Evolutionary conservation across 306 rosid genomes (phyloP).

Genomic region (Quercus ilex): DNA sequence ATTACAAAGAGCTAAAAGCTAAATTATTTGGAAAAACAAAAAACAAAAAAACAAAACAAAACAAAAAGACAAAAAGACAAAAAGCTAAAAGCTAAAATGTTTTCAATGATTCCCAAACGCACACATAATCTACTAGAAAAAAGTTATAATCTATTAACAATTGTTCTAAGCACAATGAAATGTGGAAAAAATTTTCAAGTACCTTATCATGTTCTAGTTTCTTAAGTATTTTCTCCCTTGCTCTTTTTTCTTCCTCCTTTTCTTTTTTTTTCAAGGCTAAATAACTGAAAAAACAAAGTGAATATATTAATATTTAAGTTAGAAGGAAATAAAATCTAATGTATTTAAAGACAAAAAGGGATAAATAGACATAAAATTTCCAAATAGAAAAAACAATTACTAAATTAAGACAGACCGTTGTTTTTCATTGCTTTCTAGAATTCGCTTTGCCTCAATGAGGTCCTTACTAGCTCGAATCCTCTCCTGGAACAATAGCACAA

Average conservation of each 20-base stretch:
- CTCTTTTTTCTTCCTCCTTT: slow-evolving; percentile 75
- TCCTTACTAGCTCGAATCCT: slow-evolving; percentile 64
- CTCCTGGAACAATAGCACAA: slow-evolving; percentile 43
- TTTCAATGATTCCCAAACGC: too few relatives aligned
- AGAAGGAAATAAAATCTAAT: neutral
- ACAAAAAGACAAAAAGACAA: too few relatives aligned
- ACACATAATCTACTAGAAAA: neutral
- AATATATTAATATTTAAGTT: neutral
- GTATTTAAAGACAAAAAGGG: neutral
- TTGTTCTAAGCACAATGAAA: neutral
- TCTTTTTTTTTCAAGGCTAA: slow-evolving; percentile 47
- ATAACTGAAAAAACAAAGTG: slow-evolving; percentile 35
- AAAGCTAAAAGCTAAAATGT: too few relatives aligned
- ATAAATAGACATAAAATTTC: neutral
- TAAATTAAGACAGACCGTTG: slow-evolving; percentile 41
- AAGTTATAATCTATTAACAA: neutral
- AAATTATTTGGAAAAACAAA: too few relatives aligned
- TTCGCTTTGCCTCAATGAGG: slow-evolving; percentile 51
- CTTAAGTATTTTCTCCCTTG: slow-evolving; percentile 51
- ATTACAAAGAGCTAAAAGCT: too few relatives aligned
- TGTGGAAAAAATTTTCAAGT: slow-evolving; percentile 10
- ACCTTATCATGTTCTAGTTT: slow-evolving; percentile 90
- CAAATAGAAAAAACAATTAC: neutral
- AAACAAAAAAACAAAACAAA: too few relatives aligned
- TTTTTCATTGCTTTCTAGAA: slow-evolving; percentile 65